Percentiles rank a stretch among this genome's conserved stretches.
These are phyloP conservation scores for Chaetomiaceae sp. DNA, from an alignment of 2,329 filamentous ascomycete species.

Conservation along the genomic window DNA sequence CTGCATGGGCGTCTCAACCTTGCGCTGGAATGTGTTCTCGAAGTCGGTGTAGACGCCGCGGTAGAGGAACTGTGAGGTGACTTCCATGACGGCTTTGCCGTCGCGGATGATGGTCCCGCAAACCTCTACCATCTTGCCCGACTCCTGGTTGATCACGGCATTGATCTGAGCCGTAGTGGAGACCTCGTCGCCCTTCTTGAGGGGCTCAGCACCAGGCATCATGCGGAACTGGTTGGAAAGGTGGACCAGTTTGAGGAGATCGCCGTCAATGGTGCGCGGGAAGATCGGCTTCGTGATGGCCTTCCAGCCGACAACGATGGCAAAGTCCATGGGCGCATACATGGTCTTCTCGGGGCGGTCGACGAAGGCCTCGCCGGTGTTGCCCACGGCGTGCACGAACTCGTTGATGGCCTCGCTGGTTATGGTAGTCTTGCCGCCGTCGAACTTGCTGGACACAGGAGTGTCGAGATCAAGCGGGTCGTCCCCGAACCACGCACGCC, in stretches of 20 bases:
- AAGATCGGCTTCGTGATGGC: slow-evolving; percentile 99
- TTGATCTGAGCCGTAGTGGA: slow-evolving; percentile 95
- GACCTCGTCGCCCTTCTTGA: slow-evolving; percentile 92
- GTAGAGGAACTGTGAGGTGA: slow-evolving; percentile 97
- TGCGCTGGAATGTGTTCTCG: slow-evolving; percentile 98
- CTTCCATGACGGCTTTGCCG: slow-evolving; percentile 88
- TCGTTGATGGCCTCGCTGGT: slow-evolving; percentile 93
- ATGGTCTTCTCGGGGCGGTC: slow-evolving; percentile 92
- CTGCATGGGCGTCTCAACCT: slow-evolving; percentile 92
- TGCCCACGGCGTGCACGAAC: slow-evolving; percentile 98
- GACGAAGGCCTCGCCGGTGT: slow-evolving; percentile 95
- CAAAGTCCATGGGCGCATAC: slow-evolving; percentile 97
- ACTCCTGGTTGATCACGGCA: slow-evolving; percentile 95
- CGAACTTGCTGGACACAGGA: slow-evolving; percentile 80
- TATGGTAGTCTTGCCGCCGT: slow-evolving; percentile 81
- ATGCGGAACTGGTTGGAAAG: slow-evolving; percentile 97
- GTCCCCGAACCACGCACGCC: slow-evolving; percentile 92
- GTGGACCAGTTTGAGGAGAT: slow-evolving; percentile 92
- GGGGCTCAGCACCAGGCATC: slow-evolving; percentile 88
- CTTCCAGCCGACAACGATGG: slow-evolving; percentile 98
- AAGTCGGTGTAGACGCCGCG: slow-evolving; percentile 88
- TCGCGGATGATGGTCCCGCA: slow-evolving; percentile 90
- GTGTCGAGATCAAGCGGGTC: slow-evolving; percentile 80
- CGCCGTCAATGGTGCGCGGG: slow-evolving; percentile 91
- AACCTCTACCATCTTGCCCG: slow-evolving; percentile 99